These are phyloP conservation scores for Diaporthe caulivora DNA, from an alignment of 2,329 filamentous ascomycete species.

Conservation along the genomic window DNA sequence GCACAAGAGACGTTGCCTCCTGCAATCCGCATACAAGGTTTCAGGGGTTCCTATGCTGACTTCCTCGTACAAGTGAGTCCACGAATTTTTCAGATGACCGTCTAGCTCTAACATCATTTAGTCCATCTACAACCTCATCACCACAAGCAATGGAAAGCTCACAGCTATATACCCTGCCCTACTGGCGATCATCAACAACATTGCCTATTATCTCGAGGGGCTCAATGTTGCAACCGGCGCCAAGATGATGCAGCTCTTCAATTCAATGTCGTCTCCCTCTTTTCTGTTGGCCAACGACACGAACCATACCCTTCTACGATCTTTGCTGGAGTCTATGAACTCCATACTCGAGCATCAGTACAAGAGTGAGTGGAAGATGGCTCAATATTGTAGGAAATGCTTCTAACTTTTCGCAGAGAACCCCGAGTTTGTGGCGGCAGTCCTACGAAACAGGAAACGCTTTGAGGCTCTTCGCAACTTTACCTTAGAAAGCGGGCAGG, in stretches of 20 bases:
- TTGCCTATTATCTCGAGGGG: slow-evolving; percentile 85
- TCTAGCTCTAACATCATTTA: slow-evolving; percentile 53
- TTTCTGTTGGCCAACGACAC: slow-evolving; percentile 93
- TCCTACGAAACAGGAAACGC: slow-evolving; percentile 83
- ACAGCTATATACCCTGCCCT: slow-evolving; percentile 93
- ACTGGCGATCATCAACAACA: slow-evolving; percentile 92
- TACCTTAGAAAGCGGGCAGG: slow-evolving; percentile 90
- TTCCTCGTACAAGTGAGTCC: slow-evolving; percentile 87
- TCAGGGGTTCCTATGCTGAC: slow-evolving; percentile 91
- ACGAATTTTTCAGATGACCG: slow-evolving; percentile 40
- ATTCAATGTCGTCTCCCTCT: slow-evolving; percentile 91
- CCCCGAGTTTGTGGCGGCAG: slow-evolving; percentile 81
- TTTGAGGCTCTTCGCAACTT: slow-evolving; percentile 90
- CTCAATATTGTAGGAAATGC: neutral
- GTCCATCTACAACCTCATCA: slow-evolving; percentile 93
- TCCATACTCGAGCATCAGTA: slow-evolving; percentile 92
- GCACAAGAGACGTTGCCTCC: slow-evolving; percentile 88
- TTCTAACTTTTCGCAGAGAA: slow-evolving; percentile 69
- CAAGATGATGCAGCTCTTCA: slow-evolving; percentile 88
- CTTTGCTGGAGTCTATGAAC: slow-evolving; percentile 89
- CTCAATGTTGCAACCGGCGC: slow-evolving; percentile 81
- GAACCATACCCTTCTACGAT: slow-evolving; percentile 85
- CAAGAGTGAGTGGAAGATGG: slow-evolving; percentile 66
- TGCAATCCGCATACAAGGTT: slow-evolving; percentile 84
- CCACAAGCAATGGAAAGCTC: slow-evolving; percentile 88